Evolutionary conservation across 805 yeast genomes (phyloP).

Genomic region (Saturnispora saitoi): DNA sequence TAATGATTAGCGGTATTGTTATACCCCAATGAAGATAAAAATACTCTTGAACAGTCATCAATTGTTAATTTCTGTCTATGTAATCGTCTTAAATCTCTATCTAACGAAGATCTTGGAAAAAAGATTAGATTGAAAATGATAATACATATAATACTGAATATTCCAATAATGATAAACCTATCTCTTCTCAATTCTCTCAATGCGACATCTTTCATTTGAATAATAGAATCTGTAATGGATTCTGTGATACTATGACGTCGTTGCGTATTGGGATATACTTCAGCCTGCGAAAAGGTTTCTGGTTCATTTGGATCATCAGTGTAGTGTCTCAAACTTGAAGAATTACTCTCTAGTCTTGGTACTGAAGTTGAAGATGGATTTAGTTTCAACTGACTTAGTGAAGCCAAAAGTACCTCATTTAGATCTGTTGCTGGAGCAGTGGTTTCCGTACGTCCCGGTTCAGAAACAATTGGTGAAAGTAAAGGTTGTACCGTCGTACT

Average conservation of each 20-base stretch:
- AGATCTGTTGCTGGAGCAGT: background rate
- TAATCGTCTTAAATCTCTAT: slow-evolving; percentile 69
- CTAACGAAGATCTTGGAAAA: slow-evolving; percentile 75
- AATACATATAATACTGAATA: slow-evolving; percentile 33
- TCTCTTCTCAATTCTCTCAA: slow-evolving; percentile 24
- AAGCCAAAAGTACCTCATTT: background rate
- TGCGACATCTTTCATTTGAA: slow-evolving; percentile 22
- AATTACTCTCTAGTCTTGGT: background rate
- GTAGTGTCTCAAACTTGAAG: background rate
- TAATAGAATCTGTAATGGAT: slow-evolving; percentile 23
- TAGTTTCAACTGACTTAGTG: background rate
- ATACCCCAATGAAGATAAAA: slow-evolving; percentile 25
- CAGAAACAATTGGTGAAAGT: slow-evolving; percentile 2
- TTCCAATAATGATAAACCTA: slow-evolving; percentile 26
- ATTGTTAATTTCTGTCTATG: slow-evolving; percentile 59
- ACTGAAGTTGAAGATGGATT: background rate
- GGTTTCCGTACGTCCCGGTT: background rate
- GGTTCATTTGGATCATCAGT: slow-evolving; percentile 1
- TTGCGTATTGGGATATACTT: background rate
- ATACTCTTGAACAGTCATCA: slow-evolving; percentile 61
- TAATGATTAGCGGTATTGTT: slow-evolving; percentile 18
- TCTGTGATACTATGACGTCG: slow-evolving; percentile 16
- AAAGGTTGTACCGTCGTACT: background rate
- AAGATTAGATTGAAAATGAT: slow-evolving; percentile 63
- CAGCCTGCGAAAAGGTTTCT: background rate